Base-by-base conservation (phyloP, 352 stramenopile genomes). In the Globisporangium radiosum region DNA sequence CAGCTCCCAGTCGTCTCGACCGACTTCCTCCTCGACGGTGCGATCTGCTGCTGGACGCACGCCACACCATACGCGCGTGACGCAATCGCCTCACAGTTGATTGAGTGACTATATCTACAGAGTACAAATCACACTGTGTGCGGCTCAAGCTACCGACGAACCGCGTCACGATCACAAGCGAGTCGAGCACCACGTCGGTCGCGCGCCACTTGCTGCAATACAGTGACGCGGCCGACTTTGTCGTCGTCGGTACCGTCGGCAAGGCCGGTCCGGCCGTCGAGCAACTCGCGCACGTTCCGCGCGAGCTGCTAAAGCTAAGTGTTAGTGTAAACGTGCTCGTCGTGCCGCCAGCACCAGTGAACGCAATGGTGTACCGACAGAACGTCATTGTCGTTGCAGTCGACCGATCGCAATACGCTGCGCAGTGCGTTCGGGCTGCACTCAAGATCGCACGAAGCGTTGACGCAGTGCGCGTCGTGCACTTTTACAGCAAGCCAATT, bases 361-460 rank as follows among this genome's bases (percentile, higher is more conserved):
- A 81, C 51, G 65, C 76, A 10, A 65, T 76, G 19, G 49, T 66
- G 10, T 66, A 54, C 33, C 72, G 69, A 19, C 73, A 75, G 42
- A 77, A 76, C 54, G 65, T 77, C 33, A 78, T 88, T 51, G 75
- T 88, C 5, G 64, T 88, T 7, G 81, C 78, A 1, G 65, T 90
- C 39, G 76, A 88, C 53, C 61, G 56, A 10, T 76, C 68, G 1
- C 14, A 38, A 11, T n/a, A 33, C 11, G 65, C 68, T 2, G 17
- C 13, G 9, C 70, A 69, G 10, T 88, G 76, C 11, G 54, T 87
- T 4, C 73, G 81, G 10, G 71, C 75, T 7, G 65, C 69, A 5
- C 65, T 90, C 39, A 87, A 90, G 59, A 57, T 90, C 6, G 77
- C 87, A 68, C 68, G 66, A 1, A 65, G 76, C 0, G 59, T 54